phyloP scores from a whole-genome alignment of 2,329 filamentous ascomycete genomes.

The Fusarium sp. region DNA sequence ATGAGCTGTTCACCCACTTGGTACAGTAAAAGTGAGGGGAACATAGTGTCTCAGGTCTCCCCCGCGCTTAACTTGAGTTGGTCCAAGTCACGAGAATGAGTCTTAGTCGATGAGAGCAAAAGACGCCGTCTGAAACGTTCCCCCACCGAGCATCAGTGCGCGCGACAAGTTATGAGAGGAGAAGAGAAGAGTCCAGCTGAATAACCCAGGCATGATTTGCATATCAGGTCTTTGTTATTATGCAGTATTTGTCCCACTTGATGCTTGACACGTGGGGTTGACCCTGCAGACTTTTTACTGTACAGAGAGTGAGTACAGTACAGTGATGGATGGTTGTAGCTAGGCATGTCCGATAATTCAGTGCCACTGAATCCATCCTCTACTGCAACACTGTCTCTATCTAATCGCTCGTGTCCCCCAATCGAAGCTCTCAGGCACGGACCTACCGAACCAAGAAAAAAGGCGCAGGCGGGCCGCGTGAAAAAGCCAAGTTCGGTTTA shows the following conservation, averaged over 20 bases:
- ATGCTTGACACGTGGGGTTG: slow-evolving; percentile 33
- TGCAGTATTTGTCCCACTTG: slow-evolving; percentile 35
- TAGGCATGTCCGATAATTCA: background rate
- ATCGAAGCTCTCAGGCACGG: background rate
- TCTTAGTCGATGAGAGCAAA: background rate
- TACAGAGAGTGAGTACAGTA: background rate
- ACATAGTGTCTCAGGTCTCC: background rate
- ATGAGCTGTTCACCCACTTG: background rate
- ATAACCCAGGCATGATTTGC: slow-evolving; percentile 27
- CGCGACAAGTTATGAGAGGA: background rate
- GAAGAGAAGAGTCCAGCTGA: background rate
- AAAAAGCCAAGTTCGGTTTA: background rate
- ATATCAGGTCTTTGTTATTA: slow-evolving; percentile 20
- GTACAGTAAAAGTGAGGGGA: background rate
- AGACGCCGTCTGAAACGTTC: slow-evolving; percentile 26
- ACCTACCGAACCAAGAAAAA: slow-evolving; percentile 1
- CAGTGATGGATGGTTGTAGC: background rate
- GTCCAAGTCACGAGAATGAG: slow-evolving; percentile 12
- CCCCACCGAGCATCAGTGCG: slow-evolving; percentile 9
- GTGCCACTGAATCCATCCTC: background rate
- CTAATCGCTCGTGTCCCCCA: background rate
- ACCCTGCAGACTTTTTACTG: background rate
- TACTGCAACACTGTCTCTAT: background rate
- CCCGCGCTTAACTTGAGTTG: slow-evolving; percentile 13
- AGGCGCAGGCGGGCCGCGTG: slow-evolving; percentile 2